Evolutionary conservation across 768 basidiomycete genomes (phyloP).

Genomic region (Dacryopinax spathularia): DNA sequence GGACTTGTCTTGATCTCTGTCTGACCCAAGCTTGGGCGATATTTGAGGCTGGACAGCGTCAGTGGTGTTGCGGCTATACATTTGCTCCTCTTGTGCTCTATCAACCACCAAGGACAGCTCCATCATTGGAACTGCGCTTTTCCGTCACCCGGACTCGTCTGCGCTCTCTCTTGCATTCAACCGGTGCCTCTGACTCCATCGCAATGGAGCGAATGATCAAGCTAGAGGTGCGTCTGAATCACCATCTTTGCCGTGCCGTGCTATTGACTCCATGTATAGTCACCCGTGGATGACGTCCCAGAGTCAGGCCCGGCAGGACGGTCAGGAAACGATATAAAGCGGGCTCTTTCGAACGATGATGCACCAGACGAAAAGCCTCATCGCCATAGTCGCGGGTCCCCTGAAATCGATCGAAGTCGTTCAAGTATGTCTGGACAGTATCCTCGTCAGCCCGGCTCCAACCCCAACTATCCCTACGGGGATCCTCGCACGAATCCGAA

Average conservation of each 20-base stretch:
- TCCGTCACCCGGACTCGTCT: background rate
- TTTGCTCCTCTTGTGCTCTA: background rate
- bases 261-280: background rate
- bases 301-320: background rate
- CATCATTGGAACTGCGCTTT: background rate
- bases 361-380: background rate
- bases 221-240: conserved; percentile 1
- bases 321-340: background rate
- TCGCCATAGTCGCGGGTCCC: background rate
- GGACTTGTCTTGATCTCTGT: background rate
- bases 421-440: background rate
- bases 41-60: background rate
- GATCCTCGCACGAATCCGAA: background rate
- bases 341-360: background rate
- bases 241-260: background rate
- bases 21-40: background rate
- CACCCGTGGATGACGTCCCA: background rate
- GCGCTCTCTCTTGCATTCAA: background rate
- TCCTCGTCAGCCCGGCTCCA: background rate
- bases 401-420: background rate
- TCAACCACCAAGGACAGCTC: background rate
- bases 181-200: background rate
- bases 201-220: background rate
- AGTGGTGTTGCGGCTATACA: background rate
- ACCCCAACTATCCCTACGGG: background rate